Evolutionary conservation across 805 yeast species (phyloP).

Genomic region (Wickerhamiella lipophila): DNA sequence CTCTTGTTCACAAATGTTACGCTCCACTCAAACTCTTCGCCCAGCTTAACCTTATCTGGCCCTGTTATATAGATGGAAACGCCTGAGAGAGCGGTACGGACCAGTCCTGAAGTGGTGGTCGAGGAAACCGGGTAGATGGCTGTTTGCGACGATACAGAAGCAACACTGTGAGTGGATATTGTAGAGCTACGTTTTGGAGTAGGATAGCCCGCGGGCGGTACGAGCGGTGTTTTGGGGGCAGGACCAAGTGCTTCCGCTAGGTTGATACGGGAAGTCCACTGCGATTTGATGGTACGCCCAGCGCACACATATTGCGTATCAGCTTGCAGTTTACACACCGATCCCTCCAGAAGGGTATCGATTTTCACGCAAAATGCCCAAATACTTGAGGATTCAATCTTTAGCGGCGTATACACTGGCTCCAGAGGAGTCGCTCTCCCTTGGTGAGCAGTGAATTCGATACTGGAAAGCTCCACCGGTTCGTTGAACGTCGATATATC

Average conservation of each 20-base stretch:
- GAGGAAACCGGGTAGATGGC: conserved; percentile 1
- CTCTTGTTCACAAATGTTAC: conserved; percentile 55
- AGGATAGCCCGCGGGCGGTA: conserved; percentile 7
- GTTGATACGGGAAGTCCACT: conserved; percentile 22
- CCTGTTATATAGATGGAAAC: conserved; percentile 49
- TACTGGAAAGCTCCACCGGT: conserved; percentile 10
- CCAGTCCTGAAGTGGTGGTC: neutral
- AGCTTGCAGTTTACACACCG: conserved; percentile 14
- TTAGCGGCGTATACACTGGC: conserved; percentile 13
- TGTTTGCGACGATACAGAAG: conserved; percentile 5
- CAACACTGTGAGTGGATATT: neutral
- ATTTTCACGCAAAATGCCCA: conserved; percentile 18
- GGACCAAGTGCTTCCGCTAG: conserved; percentile 24
- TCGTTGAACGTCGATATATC: conserved; percentile 15
- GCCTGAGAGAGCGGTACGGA: conserved; percentile 21
- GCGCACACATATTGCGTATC: conserved; percentile 15
- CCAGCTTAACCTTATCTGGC: conserved; percentile 44
- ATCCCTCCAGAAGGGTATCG: conserved; percentile 12
- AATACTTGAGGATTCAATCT: conserved; percentile 12
- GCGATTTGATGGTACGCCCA: conserved; percentile 15
- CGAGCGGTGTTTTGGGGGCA: conserved; percentile 22
- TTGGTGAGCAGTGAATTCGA: conserved; percentile 16
- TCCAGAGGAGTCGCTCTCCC: conserved; percentile 18
- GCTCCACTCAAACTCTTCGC: conserved; percentile 49
- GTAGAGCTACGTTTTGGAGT: neutral